These are phyloP conservation scores for Malassezia obtusa DNA, from an alignment of 1,284 basidiomycete genomes.

Conservation along the genomic window DNA sequence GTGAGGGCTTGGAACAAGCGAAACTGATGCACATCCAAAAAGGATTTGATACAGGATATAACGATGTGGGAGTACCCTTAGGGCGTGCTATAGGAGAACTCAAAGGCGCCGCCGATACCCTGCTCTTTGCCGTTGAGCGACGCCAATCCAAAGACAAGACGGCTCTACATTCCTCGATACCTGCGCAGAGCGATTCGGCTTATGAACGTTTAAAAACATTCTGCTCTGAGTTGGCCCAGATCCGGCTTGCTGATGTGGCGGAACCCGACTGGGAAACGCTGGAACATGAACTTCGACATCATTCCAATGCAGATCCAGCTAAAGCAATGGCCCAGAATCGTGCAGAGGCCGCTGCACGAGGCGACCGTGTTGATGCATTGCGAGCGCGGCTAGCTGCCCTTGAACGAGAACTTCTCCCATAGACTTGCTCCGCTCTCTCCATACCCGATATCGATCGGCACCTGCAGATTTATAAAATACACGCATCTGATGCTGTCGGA, in stretches of 20 bases:
- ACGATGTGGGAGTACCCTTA: constrained; percentile 59
- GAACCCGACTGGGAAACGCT: constrained; percentile 13
- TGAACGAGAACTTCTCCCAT: neutral
- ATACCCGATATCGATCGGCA: no score
- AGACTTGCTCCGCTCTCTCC: no score
- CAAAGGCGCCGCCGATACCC: constrained; percentile 52
- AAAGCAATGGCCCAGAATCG: neutral
- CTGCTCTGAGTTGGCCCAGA: neutral
- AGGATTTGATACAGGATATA: constrained; percentile 70
- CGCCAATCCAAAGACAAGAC: neutral
- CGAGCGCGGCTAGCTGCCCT: neutral
- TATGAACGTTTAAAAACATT: neutral
- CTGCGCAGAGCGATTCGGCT: no score
- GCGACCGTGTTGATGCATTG: neutral
- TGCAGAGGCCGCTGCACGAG: neutral
- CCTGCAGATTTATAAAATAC: no score
- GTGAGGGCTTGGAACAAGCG: constrained; percentile 72
- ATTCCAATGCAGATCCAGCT: neutral
- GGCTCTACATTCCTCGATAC: no score
- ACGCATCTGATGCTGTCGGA: neutral
- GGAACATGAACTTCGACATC: constrained; percentile 7
- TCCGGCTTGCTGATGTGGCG: neutral
- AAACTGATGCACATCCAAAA: constrained; percentile 67
- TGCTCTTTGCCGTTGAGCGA: neutral
- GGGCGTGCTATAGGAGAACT: constrained; percentile 63